These are phyloP conservation scores for Tuber umbilicatum DNA, from an alignment of 495 filamentous ascomycete genomes.

Conservation along the genomic window DNA sequence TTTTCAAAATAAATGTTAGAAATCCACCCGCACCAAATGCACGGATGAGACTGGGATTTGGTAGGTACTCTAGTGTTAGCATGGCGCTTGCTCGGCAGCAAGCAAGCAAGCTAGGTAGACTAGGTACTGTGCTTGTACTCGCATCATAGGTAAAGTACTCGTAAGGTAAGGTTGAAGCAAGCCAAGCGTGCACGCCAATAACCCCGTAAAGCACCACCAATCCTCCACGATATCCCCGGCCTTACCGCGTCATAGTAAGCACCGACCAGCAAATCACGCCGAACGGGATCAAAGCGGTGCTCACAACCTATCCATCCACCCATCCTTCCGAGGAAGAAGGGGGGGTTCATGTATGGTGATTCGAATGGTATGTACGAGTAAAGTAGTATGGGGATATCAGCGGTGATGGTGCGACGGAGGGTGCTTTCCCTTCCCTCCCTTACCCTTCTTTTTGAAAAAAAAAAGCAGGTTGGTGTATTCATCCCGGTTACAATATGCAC, in stretches of 20 bases:
- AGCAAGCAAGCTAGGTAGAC: not conserved
- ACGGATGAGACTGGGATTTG: not conserved
- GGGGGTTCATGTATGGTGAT: too few relatives aligned
- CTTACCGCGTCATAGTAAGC: not conserved
- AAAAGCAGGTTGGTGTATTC: not conserved
- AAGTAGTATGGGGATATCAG: not conserved
- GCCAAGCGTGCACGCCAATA: too few relatives aligned
- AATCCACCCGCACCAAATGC: not conserved
- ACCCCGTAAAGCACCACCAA: not conserved
- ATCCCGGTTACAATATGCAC: conserved; percentile 4
- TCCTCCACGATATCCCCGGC: not conserved
- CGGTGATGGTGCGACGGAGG: not conserved
- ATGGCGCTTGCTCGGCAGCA: not conserved
- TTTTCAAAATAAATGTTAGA: conserved; percentile 4
- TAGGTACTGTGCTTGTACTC: not conserved
- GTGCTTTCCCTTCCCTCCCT: too few relatives aligned
- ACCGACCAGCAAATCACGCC: not conserved
- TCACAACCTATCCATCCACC: too few relatives aligned
- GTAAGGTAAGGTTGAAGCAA: not conserved
- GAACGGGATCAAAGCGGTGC: not conserved
- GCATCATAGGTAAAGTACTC: not conserved
- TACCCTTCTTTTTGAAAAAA: not conserved
- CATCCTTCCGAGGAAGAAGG: not conserved
- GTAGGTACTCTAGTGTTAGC: not conserved
- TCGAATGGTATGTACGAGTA: too few relatives aligned